These are phyloP conservation scores for Steccherinum ochraceum DNA, from an alignment of 768 basidiomycete species.

Conservation along the genomic window DNA sequence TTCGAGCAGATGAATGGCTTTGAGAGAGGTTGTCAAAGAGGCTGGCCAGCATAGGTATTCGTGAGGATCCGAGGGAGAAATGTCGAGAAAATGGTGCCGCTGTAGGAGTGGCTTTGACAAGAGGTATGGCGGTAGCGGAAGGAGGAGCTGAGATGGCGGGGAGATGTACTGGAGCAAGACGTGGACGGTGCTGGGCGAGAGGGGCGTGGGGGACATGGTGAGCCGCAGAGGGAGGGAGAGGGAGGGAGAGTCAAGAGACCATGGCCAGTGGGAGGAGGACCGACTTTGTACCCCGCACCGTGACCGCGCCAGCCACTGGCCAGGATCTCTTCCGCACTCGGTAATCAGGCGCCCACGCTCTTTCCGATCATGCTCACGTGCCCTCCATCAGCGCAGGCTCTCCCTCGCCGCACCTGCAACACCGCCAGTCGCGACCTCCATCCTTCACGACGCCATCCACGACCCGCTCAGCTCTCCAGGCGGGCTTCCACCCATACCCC, in stretches of 20 bases:
- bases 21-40: slow-evolving; percentile 26
- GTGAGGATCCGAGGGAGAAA: slow-evolving; percentile 41
- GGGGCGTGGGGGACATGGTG: slow-evolving; percentile 29
- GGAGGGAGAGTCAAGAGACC: not conserved
- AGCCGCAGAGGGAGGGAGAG: slow-evolving; percentile 5
- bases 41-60: slow-evolving; percentile 68
- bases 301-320: too few relatives aligned
- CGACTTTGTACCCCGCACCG: not conserved
- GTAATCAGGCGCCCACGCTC: not conserved
- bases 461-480: not conserved
- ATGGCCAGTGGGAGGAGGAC: not conserved
- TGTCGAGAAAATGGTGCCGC: slow-evolving; percentile 57
- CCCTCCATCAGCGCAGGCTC: too few relatives aligned
- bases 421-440: not conserved
- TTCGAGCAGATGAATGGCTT: slow-evolving; percentile 39
- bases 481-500: not conserved
- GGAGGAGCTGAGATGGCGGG: slow-evolving; percentile 39
- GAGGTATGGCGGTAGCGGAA: slow-evolving; percentile 53
- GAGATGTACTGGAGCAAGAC: slow-evolving; percentile 53
- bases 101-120: slow-evolving; percentile 54
- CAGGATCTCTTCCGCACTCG: too few relatives aligned
- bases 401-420: not conserved
- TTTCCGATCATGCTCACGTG: slow-evolving; percentile 1
- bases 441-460: not conserved
- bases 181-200: slow-evolving; percentile 35